Evolutionary conservation across 225 moss, liverwort and hornwort species (phyloP), one percentile per base, ranked within the genome.

Genomic region (Pleurozium schreberi): DNA sequence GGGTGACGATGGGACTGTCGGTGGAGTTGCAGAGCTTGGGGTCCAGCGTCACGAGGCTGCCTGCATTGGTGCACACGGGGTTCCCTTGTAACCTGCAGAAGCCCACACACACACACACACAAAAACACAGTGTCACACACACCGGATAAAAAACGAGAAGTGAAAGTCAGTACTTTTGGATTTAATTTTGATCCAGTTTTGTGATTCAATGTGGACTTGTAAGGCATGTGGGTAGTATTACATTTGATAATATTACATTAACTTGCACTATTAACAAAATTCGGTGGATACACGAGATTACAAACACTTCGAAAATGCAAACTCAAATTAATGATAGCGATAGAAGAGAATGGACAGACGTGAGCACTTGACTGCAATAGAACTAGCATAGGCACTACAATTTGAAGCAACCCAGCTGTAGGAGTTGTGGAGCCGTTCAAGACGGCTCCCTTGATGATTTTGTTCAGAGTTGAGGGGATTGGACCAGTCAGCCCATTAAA

Each of bases 1-100:
- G 31, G 4, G 28, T 53, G 36, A 5, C 45, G 9, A 38, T 0
- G 9, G 67, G 23, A 18, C 20, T 9, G 25, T 81, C 20, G 5
- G 86, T 91, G 30, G 10, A 16, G 69, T 94, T 94, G 53, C 94
- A 94, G 4, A 90, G 31, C 15, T 10, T 85, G 5, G 85, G 40
- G 20, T 60, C 42, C 10, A 88, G 3, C 4, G 38, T 85, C 18
- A 88, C 83, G 9, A 92, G 43, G 47, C 83, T 60, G 42, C 30
- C 14, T 30, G 68, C 6, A 15, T 8, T 25, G 63, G 86, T 75
- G 90, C 96, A 96, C 69, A 94, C 38, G 22, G 93, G 91, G 75
- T 96, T 96, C 25, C 94, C 93, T 89, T 84, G 90, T 61, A 96
- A 91, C 86, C 96, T 96, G 85, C 23, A 80, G 22, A 62, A 22